Evolutionary conservation across 2,329 filamentous ascomycete genomes (phyloP).

Genomic region (Phoma sp.): DNA sequence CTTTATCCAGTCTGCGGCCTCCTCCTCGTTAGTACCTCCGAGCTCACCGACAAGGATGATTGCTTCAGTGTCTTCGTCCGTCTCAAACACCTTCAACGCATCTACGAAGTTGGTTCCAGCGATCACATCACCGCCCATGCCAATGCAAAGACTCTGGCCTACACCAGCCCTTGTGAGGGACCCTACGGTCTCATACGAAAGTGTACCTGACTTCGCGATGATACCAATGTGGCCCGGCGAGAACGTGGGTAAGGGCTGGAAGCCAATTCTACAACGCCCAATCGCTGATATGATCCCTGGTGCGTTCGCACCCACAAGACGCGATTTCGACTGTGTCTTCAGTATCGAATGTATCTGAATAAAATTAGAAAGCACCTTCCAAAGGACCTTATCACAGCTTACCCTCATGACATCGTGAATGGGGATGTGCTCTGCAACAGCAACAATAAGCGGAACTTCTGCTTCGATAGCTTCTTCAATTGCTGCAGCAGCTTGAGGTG

Average conservation of each 20-base stretch:
- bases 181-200: constrained; percentile 81
- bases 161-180: constrained; percentile 75
- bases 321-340: constrained; percentile 71
- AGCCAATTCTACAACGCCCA: constrained; percentile 73
- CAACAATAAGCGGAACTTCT: constrained; percentile 77
- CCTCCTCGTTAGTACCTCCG: constrained; percentile 71
- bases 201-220: constrained; percentile 78
- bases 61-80: constrained; percentile 71
- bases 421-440: constrained; percentile 81
- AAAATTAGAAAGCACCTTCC: constrained; percentile 7
- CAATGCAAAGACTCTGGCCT: constrained; percentile 77
- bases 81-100: constrained; percentile 68
- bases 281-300: constrained; percentile 79
- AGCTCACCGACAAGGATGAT: constrained; percentile 77
- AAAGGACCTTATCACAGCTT: constrained; percentile 24
- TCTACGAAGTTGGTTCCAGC: constrained; percentile 78
- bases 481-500: constrained; percentile 72
- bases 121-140: constrained; percentile 77
- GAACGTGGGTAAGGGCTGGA: constrained; percentile 78
- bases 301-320: constrained; percentile 80
- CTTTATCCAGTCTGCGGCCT: constrained; percentile 75
- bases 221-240: constrained; percentile 73
- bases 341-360: constrained; percentile 70
- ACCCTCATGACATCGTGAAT: constrained; percentile 78
- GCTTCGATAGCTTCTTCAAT: constrained; percentile 83